Base-by-base conservation (phyloP, 2,329 filamentous ascomycete genomes). In the Lasiodiplodia sp. region DNA sequence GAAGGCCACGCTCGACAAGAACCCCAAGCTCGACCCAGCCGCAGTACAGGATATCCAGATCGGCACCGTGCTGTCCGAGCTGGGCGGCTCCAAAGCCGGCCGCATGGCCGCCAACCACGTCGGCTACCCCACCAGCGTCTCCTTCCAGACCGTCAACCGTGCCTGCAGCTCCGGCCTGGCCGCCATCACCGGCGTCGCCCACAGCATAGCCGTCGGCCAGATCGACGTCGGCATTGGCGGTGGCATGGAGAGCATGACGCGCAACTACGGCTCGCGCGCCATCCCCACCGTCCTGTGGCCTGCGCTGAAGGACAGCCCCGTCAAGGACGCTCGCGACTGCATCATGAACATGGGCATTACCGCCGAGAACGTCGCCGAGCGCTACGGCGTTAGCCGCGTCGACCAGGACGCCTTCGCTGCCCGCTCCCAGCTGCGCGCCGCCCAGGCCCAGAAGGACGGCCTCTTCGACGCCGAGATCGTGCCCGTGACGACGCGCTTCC, bases 211-310 rank as follows among this genome's bases (percentile, higher is more conserved):
- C n/a, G 85, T 87, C 0, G 93, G 92, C 1, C 87, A 88, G 73
- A 91, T 95, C 64, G 87, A 90, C 70, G 84, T 86, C 0, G 94
- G 93, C 69, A 88, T 97, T 70, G 94, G 90, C 11, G 94, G 92
- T 2, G 94, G 94, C 37, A 97, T 96, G 92, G 94, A 97, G 86
- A 95, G 91, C 82, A 97, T 97, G 94, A 97, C 93, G 71, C 84
- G 91, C 72, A 97, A 97, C 82, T 97, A 97, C 80, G 94, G 90
- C 64, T 88, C 85, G 31, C 85, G 89, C 68, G 94, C 94, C n/a
- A 96, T 97, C 53, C 60, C 60, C n/a, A 90, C 89, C 0, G 88
- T 93, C 71, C 81, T 93, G 12, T 97, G 93, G 93, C 89, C 91
- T 0, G 89, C 87, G 64, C 82, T 97, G 70, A 87, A 84, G 73